These are phyloP conservation scores for Omphalea diandra DNA, from an alignment of 441 rosid species.

Conservation along the genomic window DNA sequence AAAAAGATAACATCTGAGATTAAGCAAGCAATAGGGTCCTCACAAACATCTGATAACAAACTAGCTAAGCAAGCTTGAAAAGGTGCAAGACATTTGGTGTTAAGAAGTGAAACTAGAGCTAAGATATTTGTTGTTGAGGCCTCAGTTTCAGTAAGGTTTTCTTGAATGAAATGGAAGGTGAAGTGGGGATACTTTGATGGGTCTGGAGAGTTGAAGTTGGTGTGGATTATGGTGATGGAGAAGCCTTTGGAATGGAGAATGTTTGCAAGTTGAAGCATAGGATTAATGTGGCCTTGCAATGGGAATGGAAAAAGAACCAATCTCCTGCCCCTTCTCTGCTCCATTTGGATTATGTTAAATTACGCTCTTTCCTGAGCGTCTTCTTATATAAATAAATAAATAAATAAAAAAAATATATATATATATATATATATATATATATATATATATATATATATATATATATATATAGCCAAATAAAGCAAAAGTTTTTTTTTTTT, in stretches of 20 bases:
- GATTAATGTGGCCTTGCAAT: constrained; percentile 35
- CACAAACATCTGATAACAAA: constrained; percentile 34
- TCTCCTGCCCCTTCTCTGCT: neutral
- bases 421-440: too few relatives aligned
- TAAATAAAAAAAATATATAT: too few relatives aligned
- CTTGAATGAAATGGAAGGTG: constrained; percentile 43
- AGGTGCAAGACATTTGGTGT: constrained; percentile 41
- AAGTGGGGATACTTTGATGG: constrained; percentile 45
- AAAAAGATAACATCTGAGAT: constrained; percentile 52
- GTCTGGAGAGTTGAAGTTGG: constrained; percentile 9
- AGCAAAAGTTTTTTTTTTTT: too few relatives aligned
- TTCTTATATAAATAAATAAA: too few relatives aligned
- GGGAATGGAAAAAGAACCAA: constrained; percentile 24
- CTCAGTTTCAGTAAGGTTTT: constrained; percentile 34
- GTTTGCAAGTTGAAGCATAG: constrained; percentile 22
- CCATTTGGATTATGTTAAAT: neutral
- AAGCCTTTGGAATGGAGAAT: constrained; percentile 42
- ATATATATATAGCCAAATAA: too few relatives aligned
- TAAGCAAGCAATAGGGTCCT: constrained; percentile 48
- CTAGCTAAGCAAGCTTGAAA: constrained; percentile 43
- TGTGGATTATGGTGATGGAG: constrained; percentile 29
- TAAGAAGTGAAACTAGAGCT: constrained; percentile 37
- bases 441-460: too few relatives aligned
- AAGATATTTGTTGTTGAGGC: constrained; percentile 27
- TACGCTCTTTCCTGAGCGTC: too few relatives aligned